Evolutionary conservation across 2,329 filamentous ascomycete genomes (phyloP).

Genomic region (Lojkania enalia): DNA sequence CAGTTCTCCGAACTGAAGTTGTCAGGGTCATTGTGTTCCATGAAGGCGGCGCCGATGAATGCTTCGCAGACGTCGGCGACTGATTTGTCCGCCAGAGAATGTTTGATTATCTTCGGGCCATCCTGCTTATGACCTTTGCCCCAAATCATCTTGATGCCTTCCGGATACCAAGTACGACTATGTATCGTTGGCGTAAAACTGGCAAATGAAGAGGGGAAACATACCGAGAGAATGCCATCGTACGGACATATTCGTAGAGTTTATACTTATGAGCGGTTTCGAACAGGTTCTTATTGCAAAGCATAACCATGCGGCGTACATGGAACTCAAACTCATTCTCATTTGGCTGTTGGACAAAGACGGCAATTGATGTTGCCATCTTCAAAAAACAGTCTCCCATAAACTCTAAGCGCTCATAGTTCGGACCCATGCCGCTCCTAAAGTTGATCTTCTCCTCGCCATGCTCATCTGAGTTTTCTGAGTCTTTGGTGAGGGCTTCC

Average conservation of each 20-base stretch:
- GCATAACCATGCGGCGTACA: conserved; percentile 83
- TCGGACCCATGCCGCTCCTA: conserved; percentile 84
- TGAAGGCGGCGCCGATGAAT: conserved; percentile 81
- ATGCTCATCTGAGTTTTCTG: conserved; percentile 78
- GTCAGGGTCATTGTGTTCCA: conserved; percentile 54
- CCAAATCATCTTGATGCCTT: conserved; percentile 70
- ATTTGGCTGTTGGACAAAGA: conserved; percentile 76
- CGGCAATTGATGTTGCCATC: conserved; percentile 87
- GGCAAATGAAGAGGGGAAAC: conserved; percentile 15
- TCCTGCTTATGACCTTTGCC: conserved; percentile 67
- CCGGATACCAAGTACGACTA: conserved; percentile 84
- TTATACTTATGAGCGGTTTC: conserved; percentile 70
- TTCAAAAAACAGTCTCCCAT: conserved; percentile 93
- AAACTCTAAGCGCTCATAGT: conserved; percentile 94
- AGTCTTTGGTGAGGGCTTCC: conserved; percentile 91
- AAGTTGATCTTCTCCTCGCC: conserved; percentile 69
- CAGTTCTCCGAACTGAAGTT: conserved; percentile 54
- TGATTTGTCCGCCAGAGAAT: conserved; percentile 81
- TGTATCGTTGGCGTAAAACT: conserved; percentile 17
- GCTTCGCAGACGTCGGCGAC: conserved; percentile 95
- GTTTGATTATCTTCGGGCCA: conserved; percentile 54
- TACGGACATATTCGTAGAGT: conserved; percentile 77
- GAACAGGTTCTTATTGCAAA: conserved; percentile 91
- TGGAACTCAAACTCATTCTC: conserved; percentile 86
- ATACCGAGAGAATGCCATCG: conserved; percentile 74